Conservation (phyloP, 2,329 filamentous ascomycete genomes). For the Gyromitra esculenta region DNA sequence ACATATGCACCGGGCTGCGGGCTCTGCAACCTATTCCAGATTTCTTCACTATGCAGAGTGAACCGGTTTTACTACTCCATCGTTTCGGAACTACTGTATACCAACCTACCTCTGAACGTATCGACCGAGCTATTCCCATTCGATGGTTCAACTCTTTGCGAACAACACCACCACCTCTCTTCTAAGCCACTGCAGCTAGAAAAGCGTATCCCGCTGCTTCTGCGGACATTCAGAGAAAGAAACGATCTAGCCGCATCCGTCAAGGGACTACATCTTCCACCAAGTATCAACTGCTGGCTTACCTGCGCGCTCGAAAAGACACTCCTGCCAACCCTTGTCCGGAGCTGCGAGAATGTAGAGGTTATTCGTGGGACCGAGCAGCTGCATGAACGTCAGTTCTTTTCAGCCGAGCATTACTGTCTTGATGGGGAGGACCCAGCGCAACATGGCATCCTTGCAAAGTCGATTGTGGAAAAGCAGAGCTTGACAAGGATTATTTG, state of each 20-base stretch:
- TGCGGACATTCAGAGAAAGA: conserved; percentile 47
- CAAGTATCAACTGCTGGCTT: conserved; percentile 47
- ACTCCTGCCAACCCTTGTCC: conserved; percentile 46
- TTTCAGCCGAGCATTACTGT: conserved; percentile 54
- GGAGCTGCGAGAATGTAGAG: conserved; percentile 43
- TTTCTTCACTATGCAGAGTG: conserved; percentile 50
- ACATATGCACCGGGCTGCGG: conserved; percentile 47
- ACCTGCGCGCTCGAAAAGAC: conserved; percentile 53
- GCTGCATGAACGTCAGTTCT: conserved; percentile 53
- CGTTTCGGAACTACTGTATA: conserved; percentile 43
- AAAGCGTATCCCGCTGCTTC: conserved; percentile 50
- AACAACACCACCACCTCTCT: conserved; percentile 47
- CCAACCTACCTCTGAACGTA: conserved; percentile 50
- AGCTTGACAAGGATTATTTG: conserved; percentile 49
- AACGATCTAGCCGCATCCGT: conserved; percentile 40
- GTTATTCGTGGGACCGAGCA: conserved; percentile 45
- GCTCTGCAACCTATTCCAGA: conserved; percentile 51
- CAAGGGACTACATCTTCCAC: conserved; percentile 46
- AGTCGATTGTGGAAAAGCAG: conserved; percentile 43
- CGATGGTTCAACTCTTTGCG: conserved; percentile 41
- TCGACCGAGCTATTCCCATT: conserved; percentile 45
- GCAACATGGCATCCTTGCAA: conserved; percentile 54
- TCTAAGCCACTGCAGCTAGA: conserved; percentile 51
- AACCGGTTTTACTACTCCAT: conserved; percentile 49
- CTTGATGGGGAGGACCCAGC: conserved; percentile 48